These are phyloP conservation scores for Rubia tinctorum DNA, from an alignment of 305 asterid species.

Conservation along the genomic window DNA sequence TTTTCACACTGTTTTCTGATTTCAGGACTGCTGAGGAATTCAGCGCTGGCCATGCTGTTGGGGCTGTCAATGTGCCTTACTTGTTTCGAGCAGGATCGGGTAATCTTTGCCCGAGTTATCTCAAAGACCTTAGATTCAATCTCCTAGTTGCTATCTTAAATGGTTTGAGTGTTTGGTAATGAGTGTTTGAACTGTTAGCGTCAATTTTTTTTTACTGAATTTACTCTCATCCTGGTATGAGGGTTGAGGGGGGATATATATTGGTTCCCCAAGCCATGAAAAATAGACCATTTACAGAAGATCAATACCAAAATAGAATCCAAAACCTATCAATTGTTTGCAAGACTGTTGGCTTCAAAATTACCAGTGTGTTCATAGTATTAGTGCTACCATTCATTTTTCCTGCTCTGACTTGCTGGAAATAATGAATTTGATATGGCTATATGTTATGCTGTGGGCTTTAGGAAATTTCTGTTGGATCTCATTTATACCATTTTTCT, in stretches of 20 bases:
- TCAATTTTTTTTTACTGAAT: too few relatives aligned
- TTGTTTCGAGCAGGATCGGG: slow-evolving; percentile 60
- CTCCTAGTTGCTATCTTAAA: neutral
- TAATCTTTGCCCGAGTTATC: neutral
- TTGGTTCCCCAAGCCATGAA: too few relatives aligned
- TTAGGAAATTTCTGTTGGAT: neutral
- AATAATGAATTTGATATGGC: neutral
- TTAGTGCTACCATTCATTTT: neutral
- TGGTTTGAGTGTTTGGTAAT: too few relatives aligned
- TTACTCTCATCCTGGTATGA: too few relatives aligned
- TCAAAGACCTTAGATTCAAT: neutral
- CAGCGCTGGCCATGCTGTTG: slow-evolving; percentile 55
- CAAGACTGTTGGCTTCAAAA: too few relatives aligned
- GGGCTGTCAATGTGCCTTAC: slow-evolving; percentile 69
- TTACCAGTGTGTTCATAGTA: too few relatives aligned
- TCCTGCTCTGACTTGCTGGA: neutral
- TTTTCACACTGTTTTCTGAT: neutral
- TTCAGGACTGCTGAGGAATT: slow-evolving; percentile 65
- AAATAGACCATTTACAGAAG: too few relatives aligned
- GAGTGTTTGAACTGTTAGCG: too few relatives aligned
- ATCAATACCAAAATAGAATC: too few relatives aligned
- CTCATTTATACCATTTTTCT: neutral
- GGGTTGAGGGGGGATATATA: too few relatives aligned
- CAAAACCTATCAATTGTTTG: too few relatives aligned
- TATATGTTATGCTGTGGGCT: too few relatives aligned